A percentile compares a stretch with the other conserved stretches of the same genome.
phyloP scores from a whole-genome alignment of 148 eudicot genomes.

The Pouteria glomerata region DNA sequence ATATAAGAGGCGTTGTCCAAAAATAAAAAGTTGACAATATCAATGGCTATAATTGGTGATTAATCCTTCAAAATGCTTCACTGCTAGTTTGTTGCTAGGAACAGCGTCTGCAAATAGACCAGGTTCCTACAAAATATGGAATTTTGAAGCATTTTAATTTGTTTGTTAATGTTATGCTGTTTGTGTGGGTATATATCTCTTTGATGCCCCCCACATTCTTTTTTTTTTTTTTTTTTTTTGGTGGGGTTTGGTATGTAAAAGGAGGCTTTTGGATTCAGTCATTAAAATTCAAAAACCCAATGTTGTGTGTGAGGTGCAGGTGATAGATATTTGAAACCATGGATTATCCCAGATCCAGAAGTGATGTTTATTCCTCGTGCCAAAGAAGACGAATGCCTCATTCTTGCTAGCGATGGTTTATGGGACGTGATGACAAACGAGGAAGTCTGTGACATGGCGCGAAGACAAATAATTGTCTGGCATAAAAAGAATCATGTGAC shows the following conservation, averaged over 20 bases:
- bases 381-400: constrained; percentile 50
- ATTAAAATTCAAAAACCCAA: background rate
- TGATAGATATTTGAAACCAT: constrained; percentile 56
- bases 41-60: no score
- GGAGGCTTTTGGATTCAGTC: background rate
- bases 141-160: background rate
- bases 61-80: no score
- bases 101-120: no score
- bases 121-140: no score
- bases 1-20: no score
- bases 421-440: constrained; percentile 64
- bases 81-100: no score
- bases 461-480: constrained; percentile 47
- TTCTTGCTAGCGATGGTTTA: constrained; percentile 57
- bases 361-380: constrained; percentile 49
- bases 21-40: no score
- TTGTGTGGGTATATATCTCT: background rate
- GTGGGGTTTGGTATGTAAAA: no score
- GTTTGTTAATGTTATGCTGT: background rate
- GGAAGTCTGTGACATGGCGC: constrained; percentile 51
- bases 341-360: constrained; percentile 57
- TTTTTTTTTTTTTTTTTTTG: no score
- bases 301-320: constrained; percentile 24
- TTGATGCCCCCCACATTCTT: no score
- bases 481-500: constrained; percentile 41